phyloP scores from a whole-genome alignment of 2,329 filamentous ascomycete species.

The Sodiomyces alkalinus region DNA sequence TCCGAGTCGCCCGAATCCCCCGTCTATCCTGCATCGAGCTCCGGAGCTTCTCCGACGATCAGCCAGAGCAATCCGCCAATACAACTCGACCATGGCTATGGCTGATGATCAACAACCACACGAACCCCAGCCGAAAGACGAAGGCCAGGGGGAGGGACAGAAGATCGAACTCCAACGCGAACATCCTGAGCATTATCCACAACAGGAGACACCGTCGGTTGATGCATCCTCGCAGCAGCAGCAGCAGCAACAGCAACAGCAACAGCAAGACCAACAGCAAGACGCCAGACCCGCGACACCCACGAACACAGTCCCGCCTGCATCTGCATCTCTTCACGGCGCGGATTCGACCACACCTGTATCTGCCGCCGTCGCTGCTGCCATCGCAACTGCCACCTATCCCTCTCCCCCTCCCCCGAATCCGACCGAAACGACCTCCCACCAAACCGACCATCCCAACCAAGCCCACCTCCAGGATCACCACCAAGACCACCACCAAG shows the following conservation, averaged over 20 bases:
- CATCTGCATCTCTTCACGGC: too few relatives aligned
- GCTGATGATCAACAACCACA: neutral
- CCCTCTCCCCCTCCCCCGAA: too few relatives aligned
- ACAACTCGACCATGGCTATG: conserved; percentile 2
- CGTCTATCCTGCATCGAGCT: too few relatives aligned
- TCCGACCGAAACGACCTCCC: too few relatives aligned
- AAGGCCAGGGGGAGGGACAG: neutral
- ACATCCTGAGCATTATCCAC: neutral
- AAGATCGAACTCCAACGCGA: neutral
- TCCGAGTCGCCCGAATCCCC: too few relatives aligned
- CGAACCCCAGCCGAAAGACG: neutral
- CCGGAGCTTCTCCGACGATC: conserved; percentile 29
- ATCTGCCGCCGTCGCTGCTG: too few relatives aligned
- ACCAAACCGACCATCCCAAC: neutral
- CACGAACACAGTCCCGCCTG: too few relatives aligned
- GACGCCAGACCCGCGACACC: too few relatives aligned
- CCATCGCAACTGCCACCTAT: too few relatives aligned
- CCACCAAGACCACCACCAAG: conserved; percentile 1
- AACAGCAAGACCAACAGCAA: neutral
- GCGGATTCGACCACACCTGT: too few relatives aligned
- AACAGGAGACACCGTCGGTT: neutral
- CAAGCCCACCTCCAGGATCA: neutral
- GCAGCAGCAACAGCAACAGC: conserved; percentile 1
- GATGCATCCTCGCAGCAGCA: neutral
- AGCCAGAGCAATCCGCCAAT: conserved; percentile 17